These are phyloP conservation scores for Termitomyces sp. DNA, from an alignment of 768 basidiomycete genomes.

Conservation along the genomic window DNA sequence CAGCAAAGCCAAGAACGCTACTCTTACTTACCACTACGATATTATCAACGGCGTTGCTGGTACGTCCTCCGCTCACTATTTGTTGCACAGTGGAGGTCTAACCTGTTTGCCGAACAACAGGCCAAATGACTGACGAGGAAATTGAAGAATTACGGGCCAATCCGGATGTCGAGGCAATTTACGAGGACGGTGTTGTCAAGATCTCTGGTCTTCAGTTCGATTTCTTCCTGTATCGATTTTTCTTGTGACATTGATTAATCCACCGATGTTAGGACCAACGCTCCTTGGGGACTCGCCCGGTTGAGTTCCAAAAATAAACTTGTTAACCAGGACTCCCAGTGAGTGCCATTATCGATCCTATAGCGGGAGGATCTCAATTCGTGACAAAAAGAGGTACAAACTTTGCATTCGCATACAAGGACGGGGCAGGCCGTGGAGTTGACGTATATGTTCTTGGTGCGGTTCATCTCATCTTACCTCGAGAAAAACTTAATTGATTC, in stretches of 20 bases:
- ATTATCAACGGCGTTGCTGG: neutral
- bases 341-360: neutral
- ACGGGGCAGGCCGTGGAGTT: neutral
- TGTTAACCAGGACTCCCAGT: neutral
- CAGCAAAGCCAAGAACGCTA: neutral
- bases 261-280: neutral
- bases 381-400: neutral
- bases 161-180: neutral
- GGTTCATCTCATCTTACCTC: neutral
- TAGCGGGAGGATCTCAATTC: neutral
- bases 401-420: neutral
- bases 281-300: neutral
- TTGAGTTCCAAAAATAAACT: neutral
- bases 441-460: neutral
- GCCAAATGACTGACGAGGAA: neutral
- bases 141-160: neutral
- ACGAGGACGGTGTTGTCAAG: neutral
- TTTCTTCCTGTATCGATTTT: neutral
- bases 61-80: neutral
- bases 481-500: too few species aligned
- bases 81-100: neutral
- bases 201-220: neutral
- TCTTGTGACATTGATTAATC: neutral
- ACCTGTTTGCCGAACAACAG: neutral
- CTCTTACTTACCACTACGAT: neutral